Percentiles rank a stretch among this genome's conserved stretches.
phyloP scores from a whole-genome alignment of 2,329 filamentous ascomycete genomes.

The Eutypella sp. region DNA sequence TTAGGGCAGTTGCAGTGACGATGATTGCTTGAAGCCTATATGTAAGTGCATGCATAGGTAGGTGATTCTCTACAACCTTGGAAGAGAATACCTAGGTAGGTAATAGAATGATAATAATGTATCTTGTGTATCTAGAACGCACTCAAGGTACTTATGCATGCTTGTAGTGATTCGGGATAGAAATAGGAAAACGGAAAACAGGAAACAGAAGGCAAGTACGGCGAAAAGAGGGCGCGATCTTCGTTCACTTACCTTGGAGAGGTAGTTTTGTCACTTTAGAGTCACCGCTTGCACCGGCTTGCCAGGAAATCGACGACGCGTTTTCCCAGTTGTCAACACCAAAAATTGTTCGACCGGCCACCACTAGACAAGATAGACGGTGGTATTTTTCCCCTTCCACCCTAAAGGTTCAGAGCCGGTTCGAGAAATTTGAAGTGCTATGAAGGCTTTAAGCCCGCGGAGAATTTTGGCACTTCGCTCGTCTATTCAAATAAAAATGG shows the following conservation, averaged over 20 bases:
- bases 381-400: too few relatives aligned
- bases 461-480: background rate
- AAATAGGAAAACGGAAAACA: background rate
- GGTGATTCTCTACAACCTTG: too few relatives aligned
- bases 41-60: too few relatives aligned
- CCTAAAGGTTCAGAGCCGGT: too few relatives aligned
- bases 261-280: too few relatives aligned
- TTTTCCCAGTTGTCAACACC: background rate
- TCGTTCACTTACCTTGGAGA: background rate
- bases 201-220: background rate
- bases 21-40: too few relatives aligned
- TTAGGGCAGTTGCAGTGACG: too few relatives aligned
- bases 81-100: too few relatives aligned
- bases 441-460: background rate
- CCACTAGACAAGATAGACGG: background rate
- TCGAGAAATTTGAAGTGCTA: too few relatives aligned
- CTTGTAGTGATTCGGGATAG: background rate
- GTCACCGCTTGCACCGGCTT: background rate
- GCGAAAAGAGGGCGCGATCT: background rate
- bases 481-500: background rate
- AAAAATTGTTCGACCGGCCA: background rate
- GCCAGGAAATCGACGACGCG: background rate
- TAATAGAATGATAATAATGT: too few relatives aligned
- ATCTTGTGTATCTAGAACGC: too few relatives aligned
- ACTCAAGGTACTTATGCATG: too few relatives aligned